These are phyloP conservation scores for Pythium grandisporangium DNA, from an alignment of 352 stramenopile genomes.

Conservation along the genomic window DNA sequence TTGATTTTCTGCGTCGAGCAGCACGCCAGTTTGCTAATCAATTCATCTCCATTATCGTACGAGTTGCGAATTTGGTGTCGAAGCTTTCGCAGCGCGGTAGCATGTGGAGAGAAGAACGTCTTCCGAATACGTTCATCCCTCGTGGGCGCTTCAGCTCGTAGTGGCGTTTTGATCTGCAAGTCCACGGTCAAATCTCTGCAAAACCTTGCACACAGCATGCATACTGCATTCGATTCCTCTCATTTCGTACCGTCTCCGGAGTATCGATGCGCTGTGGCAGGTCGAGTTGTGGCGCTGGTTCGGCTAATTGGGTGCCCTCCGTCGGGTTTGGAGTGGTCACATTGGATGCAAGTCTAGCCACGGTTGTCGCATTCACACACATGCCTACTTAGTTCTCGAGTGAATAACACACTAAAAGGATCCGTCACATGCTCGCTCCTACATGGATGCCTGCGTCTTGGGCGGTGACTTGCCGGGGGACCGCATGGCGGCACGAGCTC, in stretches of 20 bases:
- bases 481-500: slow-evolving; percentile 9
- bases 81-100: slow-evolving; percentile 37
- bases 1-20: slow-evolving; percentile 62
- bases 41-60: slow-evolving; percentile 36
- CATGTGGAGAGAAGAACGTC: slow-evolving; percentile 61
- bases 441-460: slow-evolving; percentile 18
- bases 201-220: no score
- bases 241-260: slow-evolving; percentile 46
- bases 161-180: slow-evolving; percentile 72
- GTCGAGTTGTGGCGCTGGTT: slow-evolving; percentile 67
- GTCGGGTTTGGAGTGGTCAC: slow-evolving; percentile 39
- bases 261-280: slow-evolving; percentile 70
- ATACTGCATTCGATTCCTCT: no score
- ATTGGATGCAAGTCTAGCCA: slow-evolving; percentile 34
- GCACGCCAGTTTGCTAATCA: slow-evolving; percentile 36
- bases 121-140: slow-evolving; percentile 65
- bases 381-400: no score
- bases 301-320: slow-evolving; percentile 70
- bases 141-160: slow-evolving; percentile 29
- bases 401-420: no score
- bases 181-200: no score
- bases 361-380: no score
- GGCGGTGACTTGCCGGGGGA: slow-evolving; percentile 47
- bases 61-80: slow-evolving; percentile 28
- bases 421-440: no score